Evolutionary conservation across 345 rosid genomes (phyloP).

Genomic region (Erucastrum elatum): DNA sequence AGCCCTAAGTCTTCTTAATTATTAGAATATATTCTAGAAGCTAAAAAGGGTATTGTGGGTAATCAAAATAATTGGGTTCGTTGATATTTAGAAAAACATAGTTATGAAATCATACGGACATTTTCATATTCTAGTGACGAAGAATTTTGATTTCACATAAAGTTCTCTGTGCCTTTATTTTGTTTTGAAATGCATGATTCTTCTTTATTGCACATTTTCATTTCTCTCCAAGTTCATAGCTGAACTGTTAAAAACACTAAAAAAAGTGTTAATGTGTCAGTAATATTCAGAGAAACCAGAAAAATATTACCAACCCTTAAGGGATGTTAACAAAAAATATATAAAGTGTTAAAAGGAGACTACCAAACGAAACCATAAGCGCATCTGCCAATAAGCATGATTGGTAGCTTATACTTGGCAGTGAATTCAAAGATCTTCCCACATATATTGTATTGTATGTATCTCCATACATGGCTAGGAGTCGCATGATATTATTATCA

Average conservation of each 20-base stretch:
- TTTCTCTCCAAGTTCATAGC: conserved; percentile 72
- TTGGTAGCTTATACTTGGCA: conserved; percentile 79
- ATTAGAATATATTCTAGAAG: too few relatives aligned
- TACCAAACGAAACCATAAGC: conserved; percentile 92
- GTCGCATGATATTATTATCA: conserved; percentile 51
- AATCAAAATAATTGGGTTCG: too few relatives aligned
- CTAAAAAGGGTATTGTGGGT: too few relatives aligned
- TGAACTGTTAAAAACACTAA: conserved; percentile 45
- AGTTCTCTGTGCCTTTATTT: conserved; percentile 81
- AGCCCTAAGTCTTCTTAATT: too few relatives aligned
- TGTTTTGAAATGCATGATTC: conserved; percentile 78
- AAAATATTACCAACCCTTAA: not conserved
- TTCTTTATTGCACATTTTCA: conserved; percentile 83
- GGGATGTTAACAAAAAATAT: not conserved
- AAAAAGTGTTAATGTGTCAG: not conserved
- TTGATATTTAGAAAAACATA: not conserved
- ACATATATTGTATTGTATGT: conserved; percentile 64
- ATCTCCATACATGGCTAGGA: conserved; percentile 67
- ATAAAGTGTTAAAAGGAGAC: not conserved
- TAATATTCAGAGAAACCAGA: not conserved
- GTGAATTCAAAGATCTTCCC: conserved; percentile 82
- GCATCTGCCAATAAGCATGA: conserved; percentile 77
- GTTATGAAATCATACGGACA: conserved; percentile 52
- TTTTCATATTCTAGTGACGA: conserved; percentile 94
- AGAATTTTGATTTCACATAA: conserved; percentile 97